phyloP scores from a whole-genome alignment of 768 basidiomycete genomes.

The Lentinula sp. region DNA sequence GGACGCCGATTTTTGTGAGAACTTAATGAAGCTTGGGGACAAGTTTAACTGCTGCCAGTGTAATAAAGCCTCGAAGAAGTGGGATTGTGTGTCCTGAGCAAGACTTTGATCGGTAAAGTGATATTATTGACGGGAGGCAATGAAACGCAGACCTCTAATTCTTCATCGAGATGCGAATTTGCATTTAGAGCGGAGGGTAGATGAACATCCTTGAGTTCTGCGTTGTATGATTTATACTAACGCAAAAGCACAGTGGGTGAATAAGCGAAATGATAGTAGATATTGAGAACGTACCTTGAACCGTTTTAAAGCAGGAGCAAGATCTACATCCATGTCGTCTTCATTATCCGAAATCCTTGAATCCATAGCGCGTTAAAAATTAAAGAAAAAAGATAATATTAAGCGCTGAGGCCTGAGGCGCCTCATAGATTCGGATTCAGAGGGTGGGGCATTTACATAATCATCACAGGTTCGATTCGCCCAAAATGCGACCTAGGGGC shows the following conservation, averaged over 20 bases:
- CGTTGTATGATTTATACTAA: constrained; percentile 43
- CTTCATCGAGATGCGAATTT: constrained; percentile 35
- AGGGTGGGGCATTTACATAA: too few species aligned
- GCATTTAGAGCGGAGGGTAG: constrained; percentile 38
- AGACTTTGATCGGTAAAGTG: background rate
- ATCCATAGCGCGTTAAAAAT: too few species aligned
- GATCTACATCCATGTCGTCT: constrained; percentile 4
- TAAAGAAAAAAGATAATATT: background rate
- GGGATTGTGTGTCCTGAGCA: constrained; percentile 65
- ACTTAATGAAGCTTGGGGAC: constrained; percentile 65
- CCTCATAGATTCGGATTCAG: too few species aligned
- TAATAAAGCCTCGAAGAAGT: constrained; percentile 68
- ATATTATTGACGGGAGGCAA: background rate
- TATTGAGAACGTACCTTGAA: constrained; percentile 5
- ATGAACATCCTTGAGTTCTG: constrained; percentile 42
- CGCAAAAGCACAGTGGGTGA: background rate
- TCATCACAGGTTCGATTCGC: too few species aligned
- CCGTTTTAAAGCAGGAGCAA: background rate
- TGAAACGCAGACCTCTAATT: constrained; percentile 30
- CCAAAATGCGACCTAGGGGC: too few species aligned
- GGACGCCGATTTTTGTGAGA: constrained; percentile 53
- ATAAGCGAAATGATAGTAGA: background rate
- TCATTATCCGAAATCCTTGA: background rate
- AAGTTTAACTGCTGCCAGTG: constrained; percentile 82
- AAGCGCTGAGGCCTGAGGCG: background rate